Conservation (phyloP, 169 alveolate genomes). For the Blepharisma undulans region DNA sequence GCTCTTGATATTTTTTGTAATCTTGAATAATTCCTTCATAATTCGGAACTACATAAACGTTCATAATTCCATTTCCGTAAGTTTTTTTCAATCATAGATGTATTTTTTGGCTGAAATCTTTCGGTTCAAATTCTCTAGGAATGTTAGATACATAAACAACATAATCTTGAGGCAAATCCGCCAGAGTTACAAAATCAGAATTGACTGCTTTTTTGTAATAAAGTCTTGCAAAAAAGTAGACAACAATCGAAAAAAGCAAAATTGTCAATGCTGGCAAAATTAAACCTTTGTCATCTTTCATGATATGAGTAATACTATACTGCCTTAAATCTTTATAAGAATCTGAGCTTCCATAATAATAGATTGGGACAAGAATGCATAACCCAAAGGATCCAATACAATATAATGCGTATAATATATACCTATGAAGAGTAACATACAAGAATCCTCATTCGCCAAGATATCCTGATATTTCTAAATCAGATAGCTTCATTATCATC, state of each 20-base stretch:
- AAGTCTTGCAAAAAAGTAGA: neutral
- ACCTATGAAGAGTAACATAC: conserved; percentile 17
- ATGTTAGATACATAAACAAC: neutral
- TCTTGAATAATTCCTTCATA: neutral
- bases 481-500: neutral
- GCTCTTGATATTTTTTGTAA: neutral
- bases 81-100: neutral
- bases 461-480: neutral
- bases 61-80: neutral
- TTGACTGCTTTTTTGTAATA: neutral
- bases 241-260: neutral
- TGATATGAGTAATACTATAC: neutral
- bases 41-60: neutral
- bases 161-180: neutral
- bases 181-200: neutral
- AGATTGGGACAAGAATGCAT: neutral
- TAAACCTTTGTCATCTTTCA: neutral
- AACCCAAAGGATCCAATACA: neutral
- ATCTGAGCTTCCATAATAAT: neutral
- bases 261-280: neutral
- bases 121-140: neutral
- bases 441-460: conserved; percentile 31
- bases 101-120: neutral
- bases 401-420: neutral
- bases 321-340: neutral